Percentiles rank a stretch among this genome's conserved stretches.
phyloP scores from a whole-genome alignment of 2,329 filamentous ascomycete genomes.

The Penicillium sp. region DNA sequence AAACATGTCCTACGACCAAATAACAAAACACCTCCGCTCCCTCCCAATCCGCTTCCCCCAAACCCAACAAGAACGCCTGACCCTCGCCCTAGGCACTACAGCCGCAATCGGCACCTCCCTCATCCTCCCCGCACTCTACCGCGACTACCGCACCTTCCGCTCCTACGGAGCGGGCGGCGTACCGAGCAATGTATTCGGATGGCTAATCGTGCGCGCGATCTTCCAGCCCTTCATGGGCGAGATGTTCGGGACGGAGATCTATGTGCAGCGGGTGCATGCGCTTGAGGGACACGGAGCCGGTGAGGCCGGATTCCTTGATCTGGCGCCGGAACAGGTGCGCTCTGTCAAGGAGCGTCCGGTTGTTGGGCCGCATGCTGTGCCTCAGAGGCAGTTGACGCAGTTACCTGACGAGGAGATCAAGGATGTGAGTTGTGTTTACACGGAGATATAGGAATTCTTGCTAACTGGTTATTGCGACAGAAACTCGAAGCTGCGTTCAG shows the following conservation, averaged over 20 bases:
- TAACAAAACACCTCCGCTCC: constrained; percentile 1
- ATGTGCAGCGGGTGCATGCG: constrained; percentile 23
- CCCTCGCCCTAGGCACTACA: constrained; percentile 17
- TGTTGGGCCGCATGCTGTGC: constrained; percentile 30
- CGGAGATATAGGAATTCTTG: no score
- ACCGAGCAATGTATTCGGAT: constrained; percentile 39
- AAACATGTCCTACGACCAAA: not conserved
- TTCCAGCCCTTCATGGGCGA: constrained; percentile 28
- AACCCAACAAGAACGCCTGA: constrained; percentile 12
- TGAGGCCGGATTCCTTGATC: constrained; percentile 17
- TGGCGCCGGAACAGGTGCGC: constrained; percentile 18
- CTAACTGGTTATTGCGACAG: constrained; percentile 11
- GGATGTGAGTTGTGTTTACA: constrained; percentile 22
- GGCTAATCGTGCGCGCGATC: constrained; percentile 27
- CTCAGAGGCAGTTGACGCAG: constrained; percentile 32
- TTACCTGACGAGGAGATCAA: constrained; percentile 22
- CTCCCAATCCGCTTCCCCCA: constrained; percentile 10
- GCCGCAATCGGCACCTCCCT: constrained; percentile 17
- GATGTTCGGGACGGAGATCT: constrained; percentile 30
- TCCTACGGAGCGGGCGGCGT: constrained; percentile 39
- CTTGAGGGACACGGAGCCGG: constrained; percentile 25
- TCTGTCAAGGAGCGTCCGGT: constrained; percentile 20
- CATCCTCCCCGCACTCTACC: constrained; percentile 26
- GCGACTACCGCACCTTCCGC: constrained; percentile 38
- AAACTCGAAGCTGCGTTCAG: constrained; percentile 25